Conservation (phyloP, 352 stramenopile species). For the Pythium guiyangense region DNA sequence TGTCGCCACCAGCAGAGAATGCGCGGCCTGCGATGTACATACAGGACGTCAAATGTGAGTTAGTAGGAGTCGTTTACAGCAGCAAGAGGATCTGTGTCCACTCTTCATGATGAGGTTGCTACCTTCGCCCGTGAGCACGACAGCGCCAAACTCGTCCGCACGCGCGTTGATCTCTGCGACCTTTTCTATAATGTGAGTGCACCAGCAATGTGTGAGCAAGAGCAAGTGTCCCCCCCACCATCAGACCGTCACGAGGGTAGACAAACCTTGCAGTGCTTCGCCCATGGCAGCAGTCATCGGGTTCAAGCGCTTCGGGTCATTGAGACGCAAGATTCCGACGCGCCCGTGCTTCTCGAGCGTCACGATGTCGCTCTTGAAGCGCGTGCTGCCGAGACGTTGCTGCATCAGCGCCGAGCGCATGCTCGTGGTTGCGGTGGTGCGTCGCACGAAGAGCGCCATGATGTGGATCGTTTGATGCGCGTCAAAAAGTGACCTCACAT, state of each 20-base stretch:
- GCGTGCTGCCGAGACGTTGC: slow-evolving; percentile 6
- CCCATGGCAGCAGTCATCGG: slow-evolving; percentile 85
- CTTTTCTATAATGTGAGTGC: slow-evolving; percentile 17
- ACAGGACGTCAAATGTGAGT: background rate
- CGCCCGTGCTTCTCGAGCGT: slow-evolving; percentile 43
- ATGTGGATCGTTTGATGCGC: background rate
- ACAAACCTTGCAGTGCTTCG: slow-evolving; percentile 40
- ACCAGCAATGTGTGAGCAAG: too few relatives aligned
- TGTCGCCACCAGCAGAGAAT: slow-evolving; percentile 87
- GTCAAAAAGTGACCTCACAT: too few relatives aligned
- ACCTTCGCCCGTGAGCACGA: slow-evolving; percentile 75
- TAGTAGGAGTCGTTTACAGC: too few relatives aligned
- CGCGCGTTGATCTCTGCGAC: slow-evolving; percentile 47
- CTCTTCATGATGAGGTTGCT: background rate
- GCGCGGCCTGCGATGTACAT: slow-evolving; percentile 25
- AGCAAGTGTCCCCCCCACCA: too few relatives aligned
- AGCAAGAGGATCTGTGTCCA: background rate
- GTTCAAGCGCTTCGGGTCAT: slow-evolving; percentile 84
- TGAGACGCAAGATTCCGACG: slow-evolving; percentile 55
- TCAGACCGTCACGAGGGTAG: background rate
- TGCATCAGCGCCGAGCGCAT: background rate
- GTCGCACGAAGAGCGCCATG: background rate
- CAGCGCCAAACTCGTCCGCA: slow-evolving; percentile 48
- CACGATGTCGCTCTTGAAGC: slow-evolving; percentile 33
- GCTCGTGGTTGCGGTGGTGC: background rate